Conservation (phyloP, 1,284 basidiomycete species). For the Fomitopsis pinicola region DNA sequence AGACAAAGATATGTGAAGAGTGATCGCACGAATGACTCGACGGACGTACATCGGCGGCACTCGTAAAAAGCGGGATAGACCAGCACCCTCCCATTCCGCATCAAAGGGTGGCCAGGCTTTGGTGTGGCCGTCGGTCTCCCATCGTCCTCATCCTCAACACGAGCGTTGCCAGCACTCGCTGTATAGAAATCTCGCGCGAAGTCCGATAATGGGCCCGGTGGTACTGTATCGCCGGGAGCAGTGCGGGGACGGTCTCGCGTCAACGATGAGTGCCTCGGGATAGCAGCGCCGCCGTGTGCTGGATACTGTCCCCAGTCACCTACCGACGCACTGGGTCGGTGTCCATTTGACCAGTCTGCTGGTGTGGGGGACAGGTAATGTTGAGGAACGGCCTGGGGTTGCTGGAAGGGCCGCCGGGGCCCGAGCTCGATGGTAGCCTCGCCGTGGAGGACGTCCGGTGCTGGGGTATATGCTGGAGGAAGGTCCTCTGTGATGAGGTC, state of each 20-base stretch:
- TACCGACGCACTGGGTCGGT: constrained; percentile 5
- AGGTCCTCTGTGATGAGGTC: constrained; percentile 39
- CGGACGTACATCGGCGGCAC: constrained; percentile 47
- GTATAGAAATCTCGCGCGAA: constrained; percentile 56
- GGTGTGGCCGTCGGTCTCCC: constrained; percentile 59
- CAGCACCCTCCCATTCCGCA: constrained; percentile 54
- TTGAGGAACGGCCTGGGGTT: constrained; percentile 27
- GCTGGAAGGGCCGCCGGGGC: constrained; percentile 59
- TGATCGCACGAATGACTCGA: neutral
- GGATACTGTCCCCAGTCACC: neutral
- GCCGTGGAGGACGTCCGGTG: constrained; percentile 47
- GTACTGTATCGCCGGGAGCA: constrained; percentile 11
- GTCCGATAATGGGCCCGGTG: constrained; percentile 33
- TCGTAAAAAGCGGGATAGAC: constrained; percentile 60
- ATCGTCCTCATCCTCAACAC: constrained; percentile 33
- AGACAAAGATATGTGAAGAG: neutral
- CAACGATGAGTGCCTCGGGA: constrained; percentile 17
- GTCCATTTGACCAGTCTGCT: constrained; percentile 11
- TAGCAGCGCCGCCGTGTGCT: constrained; percentile 10
- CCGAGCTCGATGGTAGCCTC: constrained; percentile 60
- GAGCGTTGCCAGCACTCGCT: constrained; percentile 27
- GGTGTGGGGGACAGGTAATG: constrained; percentile 4
- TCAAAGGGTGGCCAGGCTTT: constrained; percentile 58
- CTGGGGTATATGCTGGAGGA: constrained; percentile 63
- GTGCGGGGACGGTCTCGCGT: constrained; percentile 5